These are phyloP conservation scores for Botrytis aclada DNA, from an alignment of 2,329 filamentous ascomycete species.

Conservation along the genomic window DNA sequence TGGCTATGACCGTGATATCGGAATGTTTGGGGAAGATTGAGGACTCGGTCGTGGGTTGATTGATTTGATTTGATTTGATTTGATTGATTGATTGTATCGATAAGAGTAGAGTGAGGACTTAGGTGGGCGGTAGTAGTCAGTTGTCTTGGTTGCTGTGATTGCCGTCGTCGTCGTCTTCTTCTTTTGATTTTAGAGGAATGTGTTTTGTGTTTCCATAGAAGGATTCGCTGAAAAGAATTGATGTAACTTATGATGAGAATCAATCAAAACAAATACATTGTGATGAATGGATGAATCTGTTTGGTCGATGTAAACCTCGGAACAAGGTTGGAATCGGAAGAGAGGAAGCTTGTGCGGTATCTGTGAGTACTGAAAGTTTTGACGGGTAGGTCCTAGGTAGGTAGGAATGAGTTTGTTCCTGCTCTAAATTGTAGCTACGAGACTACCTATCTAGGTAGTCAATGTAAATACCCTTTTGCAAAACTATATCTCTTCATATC, in stretches of 20 bases:
- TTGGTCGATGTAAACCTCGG: background rate
- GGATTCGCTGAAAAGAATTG: background rate
- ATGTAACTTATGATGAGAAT: background rate
- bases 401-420: background rate
- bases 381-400: background rate
- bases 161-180: background rate
- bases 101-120: background rate
- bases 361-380: background rate
- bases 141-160: background rate
- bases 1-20: conserved; percentile 11
- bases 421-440: background rate
- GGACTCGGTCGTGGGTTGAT: background rate
- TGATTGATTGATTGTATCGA: background rate
- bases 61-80: background rate
- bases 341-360: background rate
- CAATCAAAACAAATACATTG: background rate
- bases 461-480: background rate
- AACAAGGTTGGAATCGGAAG: background rate
- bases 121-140: background rate
- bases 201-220: background rate
- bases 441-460: background rate
- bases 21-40: background rate
- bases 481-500: background rate
- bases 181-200: background rate
- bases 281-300: background rate